phyloP scores from a whole-genome alignment of 2,329 filamentous ascomycete genomes.

The Hawksworthiomyces lignivorus region DNA sequence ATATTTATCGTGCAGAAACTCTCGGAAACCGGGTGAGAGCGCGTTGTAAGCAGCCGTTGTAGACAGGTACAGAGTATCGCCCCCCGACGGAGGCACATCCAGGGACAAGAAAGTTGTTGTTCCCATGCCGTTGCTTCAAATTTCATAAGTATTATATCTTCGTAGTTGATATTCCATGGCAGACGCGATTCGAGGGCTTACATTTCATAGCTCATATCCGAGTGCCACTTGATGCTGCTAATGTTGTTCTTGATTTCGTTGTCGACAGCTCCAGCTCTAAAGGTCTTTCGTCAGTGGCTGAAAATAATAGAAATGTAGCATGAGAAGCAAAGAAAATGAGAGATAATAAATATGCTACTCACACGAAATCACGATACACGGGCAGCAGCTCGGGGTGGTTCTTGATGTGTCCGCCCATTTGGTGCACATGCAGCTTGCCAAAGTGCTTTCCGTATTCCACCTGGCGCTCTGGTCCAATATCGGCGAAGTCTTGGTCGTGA shows the following conservation, averaged over 20 bases:
- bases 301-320: too few species aligned
- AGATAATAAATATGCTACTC: too few species aligned
- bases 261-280: constrained; percentile 16
- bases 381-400: constrained; percentile 35
- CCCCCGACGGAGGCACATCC: constrained; percentile 16
- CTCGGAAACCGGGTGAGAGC: constrained; percentile 14
- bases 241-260: constrained; percentile 19
- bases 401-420: constrained; percentile 33
- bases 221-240: constrained; percentile 21
- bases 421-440: constrained; percentile 34
- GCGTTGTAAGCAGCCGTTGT: constrained; percentile 17
- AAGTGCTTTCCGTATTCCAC: constrained; percentile 36
- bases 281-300: constrained; percentile 7
- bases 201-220: constrained; percentile 18
- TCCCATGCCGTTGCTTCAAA: constrained; percentile 15
- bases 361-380: constrained; percentile 23
- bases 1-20: constrained; percentile 15
- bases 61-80: constrained; percentile 16
- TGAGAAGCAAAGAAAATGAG: too few species aligned
- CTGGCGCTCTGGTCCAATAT: constrained; percentile 25
- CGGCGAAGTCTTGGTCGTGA: constrained; percentile 29
- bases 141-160: too few species aligned
- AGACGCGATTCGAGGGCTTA: too few species aligned
- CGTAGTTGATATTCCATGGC: too few species aligned
- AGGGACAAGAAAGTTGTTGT: constrained; percentile 18